Evolutionary conservation across 164 flowering plant genomes (phyloP), one percentile per base, ranked within the genome.

Genomic region (Chimonanthus praecox): DNA sequence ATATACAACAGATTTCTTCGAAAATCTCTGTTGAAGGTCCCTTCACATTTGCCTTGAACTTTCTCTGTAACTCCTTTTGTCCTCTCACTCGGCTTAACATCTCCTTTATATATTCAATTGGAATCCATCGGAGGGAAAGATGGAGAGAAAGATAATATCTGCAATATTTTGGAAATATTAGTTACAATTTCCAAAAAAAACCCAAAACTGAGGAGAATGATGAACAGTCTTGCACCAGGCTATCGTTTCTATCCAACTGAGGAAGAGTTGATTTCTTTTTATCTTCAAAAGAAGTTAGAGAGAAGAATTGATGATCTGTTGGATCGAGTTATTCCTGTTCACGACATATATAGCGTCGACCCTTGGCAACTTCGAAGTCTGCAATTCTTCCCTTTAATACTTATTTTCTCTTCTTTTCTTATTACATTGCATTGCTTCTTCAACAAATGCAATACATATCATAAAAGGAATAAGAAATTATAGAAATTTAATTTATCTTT

Each of bases 181-280:
- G 33, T 33, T 33, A 33, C 33, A 33, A 33, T 33, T 33, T 33
- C 33, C 33, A 33, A 33, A 33, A 33, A 33, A 33, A 33, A 33
- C 33, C 33, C 33, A 33, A 33, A 33, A 33, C 33, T 33, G 33
- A 33, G 33, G 33, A 47, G 43, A 68, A 44, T 7, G 7, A 68
- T 68, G 70, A 48, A 43, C 54, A 45, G 45, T 44, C 54, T 70
- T 21, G 61, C 61, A 51, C 61, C 64, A 2, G 94, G 94, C 11
- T 87, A 75, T 71, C 80, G 94, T 43, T 90, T 90, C 76, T 87
- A 80, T 68, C 92, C 92, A 8, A 87, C 89, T 0, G 94, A 90
- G 75, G 92, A 87, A 74, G 94, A 88, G 75, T 77, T 90, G n/a
- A 71, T 90, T 10, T 73, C 81, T 0, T 89, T 88, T 80, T 90